Evolutionary conservation across 345 rosid genomes (phyloP), one percentile per base, ranked within the genome.

Genomic region (Kernera saxatilis): DNA sequence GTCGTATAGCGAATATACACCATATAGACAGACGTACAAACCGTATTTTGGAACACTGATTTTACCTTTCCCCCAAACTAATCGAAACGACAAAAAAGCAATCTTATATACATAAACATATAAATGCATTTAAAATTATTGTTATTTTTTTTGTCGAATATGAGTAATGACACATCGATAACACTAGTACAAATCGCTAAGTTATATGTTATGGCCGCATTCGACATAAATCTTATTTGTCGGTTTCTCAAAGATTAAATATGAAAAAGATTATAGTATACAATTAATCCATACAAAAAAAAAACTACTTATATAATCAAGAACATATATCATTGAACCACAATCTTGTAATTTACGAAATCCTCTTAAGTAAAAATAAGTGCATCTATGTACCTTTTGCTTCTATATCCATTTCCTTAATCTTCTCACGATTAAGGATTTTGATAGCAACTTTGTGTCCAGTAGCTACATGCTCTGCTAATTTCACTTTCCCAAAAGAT

Each of bases 381-480:
- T 0, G 14, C 23, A n/a, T 21, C 5, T 54, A 27, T 19, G n/a
- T 77, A 89, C 98, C 98, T 88, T 90, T 93, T 69, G 69, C 91
- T 50, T 83, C 90, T 89, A 90, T 82, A 11, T 69, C 82, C 83
- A 80, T 68, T 55, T 77, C 72, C 67, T 75, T 78, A 56, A 93
- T 86, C 82, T 86, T 87, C 19, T 74, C 78, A 15, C 93, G 97
- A 45, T 87, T 87, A 73, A 93, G 91, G 56, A 93, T 86, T 85
- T 93, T 93, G 79, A 93, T 85, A 15, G 98, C 98, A 75, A 93
- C 98, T 78, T 88, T 82, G 80, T 78, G 85, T 39, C 94, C 88
- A 15, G 98, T 93, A 49, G 81, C 69, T 59, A 77, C 69, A 80
- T 93, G 96, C 62, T 73, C 80, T 8, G 96, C 98, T 68, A 86